Evolutionary conservation across 192 early-diverging fungal genomes (phyloP), one percentile per base, ranked within the genome.

Genomic region (Coemansia sp.): DNA sequence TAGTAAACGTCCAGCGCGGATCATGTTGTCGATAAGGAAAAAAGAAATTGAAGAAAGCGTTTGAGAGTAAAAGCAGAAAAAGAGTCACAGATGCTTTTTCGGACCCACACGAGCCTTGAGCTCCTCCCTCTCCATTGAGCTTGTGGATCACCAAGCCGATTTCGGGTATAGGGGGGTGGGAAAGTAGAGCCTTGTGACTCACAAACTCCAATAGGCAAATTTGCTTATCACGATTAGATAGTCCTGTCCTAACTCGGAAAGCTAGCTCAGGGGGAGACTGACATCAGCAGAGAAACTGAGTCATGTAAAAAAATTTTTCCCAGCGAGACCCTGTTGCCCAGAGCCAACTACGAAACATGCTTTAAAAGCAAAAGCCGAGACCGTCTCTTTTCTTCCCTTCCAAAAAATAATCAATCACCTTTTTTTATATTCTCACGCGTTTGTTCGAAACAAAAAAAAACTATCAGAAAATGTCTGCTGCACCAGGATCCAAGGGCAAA

Each of bases 401-500:
- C 37, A 53, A 39, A 38, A 55, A 48, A 63, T 36, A 43, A 51
- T 18, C 37, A 56, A 35, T n/a, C 26, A 13, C 24, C 21, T 56
- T 34, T 34, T 23, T 56, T 21, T 35, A 35, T 59, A 34, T 65
- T 18, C 36, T 33, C 51, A 42, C 18, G n/a, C 50, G 13, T 28
- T 6, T 21, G 11, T 26, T 59, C 36, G 7, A 13, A 16, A 8
- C 37, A 59, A 60, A 62, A 34, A 38, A 45, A 56, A n/a, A 53
- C 37, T 48, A 50, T 33, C 28, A 63, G 34, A 43, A 39, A 65
- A 71, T 74, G 68, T 74, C 80, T 66, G 76, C 39, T 62, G 84
- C 85, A 62, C 67, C 85, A 39, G 79, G 72, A 63, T 76, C 86
- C 80, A 93, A 94, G 83, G 92, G 90, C 63, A 88, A 90, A 46